Evolutionary conservation across 2,329 filamentous ascomycete genomes (phyloP).

Genomic region (Aspergillus fumigatus): DNA sequence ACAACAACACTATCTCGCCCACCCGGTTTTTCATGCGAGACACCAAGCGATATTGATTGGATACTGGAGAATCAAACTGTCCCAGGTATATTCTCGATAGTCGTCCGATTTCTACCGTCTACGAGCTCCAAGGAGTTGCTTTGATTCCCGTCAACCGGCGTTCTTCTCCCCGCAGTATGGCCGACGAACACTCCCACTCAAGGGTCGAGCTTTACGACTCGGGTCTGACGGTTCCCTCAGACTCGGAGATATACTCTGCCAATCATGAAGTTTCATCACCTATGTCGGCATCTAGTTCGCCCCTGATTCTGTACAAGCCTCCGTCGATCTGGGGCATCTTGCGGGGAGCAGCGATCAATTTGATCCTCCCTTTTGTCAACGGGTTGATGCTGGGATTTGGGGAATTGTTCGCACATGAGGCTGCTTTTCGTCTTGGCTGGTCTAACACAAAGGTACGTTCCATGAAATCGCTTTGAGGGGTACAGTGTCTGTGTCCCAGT

Average conservation of each 20-base stretch:
- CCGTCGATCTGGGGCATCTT: slow-evolving; percentile 82
- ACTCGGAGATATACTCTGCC: slow-evolving; percentile 45
- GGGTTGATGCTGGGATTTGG: slow-evolving; percentile 98
- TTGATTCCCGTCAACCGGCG: neutral
- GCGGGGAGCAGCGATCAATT: slow-evolving; percentile 87
- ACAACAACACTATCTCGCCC: neutral
- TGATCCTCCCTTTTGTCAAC: slow-evolving; percentile 93
- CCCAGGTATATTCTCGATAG: neutral
- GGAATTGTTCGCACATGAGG: slow-evolving; percentile 93
- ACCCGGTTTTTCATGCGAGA: neutral
- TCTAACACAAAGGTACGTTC: slow-evolving; percentile 77
- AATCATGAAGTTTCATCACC: slow-evolving; percentile 35
- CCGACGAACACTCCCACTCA: slow-evolving; percentile 26
- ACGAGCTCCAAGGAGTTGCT: neutral
- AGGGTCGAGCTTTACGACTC: slow-evolving; percentile 40
- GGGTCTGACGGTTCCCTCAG: slow-evolving; percentile 43
- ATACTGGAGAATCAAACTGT: neutral
- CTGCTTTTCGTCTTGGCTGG: slow-evolving; percentile 90
- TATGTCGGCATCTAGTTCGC: slow-evolving; percentile 34
- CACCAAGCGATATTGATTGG: neutral
- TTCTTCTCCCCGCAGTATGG: slow-evolving; percentile 21
- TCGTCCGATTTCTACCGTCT: neutral
- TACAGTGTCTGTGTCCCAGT: neutral
- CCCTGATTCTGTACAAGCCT: slow-evolving; percentile 68
- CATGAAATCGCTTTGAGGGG: neutral